Conservation (phyloP, 1,139 yeast species). For the Nematodospora anomalae region DNA sequence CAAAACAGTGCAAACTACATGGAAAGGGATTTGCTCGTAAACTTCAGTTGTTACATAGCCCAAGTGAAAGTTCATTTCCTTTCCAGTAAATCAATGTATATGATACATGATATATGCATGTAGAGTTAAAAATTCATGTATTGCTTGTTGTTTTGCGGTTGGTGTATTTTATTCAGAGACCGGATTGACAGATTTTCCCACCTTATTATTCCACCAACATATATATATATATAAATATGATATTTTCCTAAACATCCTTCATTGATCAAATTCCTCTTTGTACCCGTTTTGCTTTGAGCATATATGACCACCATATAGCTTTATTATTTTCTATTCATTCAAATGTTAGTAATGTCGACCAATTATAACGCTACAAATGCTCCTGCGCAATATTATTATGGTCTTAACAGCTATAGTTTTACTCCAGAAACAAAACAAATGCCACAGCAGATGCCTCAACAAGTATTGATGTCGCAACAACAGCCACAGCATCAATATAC, state of each 20-base stretch:
- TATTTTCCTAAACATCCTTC: not conserved
- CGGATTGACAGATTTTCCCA: not conserved
- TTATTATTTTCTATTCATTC: too few species aligned
- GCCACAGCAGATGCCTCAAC: slow-evolving; percentile 2
- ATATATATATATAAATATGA: not conserved
- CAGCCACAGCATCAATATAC: slow-evolving; percentile 7
- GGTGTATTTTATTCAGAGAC: not conserved
- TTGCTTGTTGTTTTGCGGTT: not conserved
- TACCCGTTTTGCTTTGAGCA: not conserved
- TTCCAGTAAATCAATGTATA: too few species aligned
- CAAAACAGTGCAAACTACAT: too few species aligned
- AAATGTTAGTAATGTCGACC: not conserved
- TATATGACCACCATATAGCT: not conserved
- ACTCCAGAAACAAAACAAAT: slow-evolving; percentile 4
- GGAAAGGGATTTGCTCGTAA: too few species aligned
- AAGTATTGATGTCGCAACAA: slow-evolving; percentile 5
- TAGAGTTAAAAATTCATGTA: not conserved
- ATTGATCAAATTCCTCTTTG: not conserved
- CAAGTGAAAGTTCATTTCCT: too few species aligned
- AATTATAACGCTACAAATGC: not conserved
- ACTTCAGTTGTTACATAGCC: too few species aligned
- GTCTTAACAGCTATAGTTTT: slow-evolving; percentile 3
- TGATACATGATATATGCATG: too few species aligned
- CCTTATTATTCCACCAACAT: not conserved
- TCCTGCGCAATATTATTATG: not conserved